These are phyloP conservation scores for Fusarium sulawesiense DNA, from an alignment of 2,329 filamentous ascomycete species.

Conservation along the genomic window DNA sequence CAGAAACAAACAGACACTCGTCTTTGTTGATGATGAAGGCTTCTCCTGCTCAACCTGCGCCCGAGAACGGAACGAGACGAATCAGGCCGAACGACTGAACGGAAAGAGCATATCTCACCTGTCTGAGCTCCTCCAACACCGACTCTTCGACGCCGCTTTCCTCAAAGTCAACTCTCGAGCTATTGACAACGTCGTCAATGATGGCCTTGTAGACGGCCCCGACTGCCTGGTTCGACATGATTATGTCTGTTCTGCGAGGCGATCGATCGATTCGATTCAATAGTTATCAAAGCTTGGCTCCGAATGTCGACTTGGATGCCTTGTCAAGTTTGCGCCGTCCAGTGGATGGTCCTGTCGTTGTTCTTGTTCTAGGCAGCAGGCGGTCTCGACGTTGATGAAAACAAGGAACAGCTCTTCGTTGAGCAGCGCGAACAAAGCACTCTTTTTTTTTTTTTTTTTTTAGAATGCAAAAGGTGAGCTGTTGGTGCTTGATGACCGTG, in stretches of 20 bases:
- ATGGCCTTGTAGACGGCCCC: slow-evolving; percentile 84
- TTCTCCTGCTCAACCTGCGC: slow-evolving; percentile 48
- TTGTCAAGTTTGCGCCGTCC: slow-evolving; percentile 18
- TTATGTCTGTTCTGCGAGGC: slow-evolving; percentile 36
- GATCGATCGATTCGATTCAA: background rate
- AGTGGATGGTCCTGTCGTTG: slow-evolving; percentile 1
- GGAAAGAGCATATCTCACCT: slow-evolving; percentile 69
- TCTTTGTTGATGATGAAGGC: slow-evolving; percentile 10
- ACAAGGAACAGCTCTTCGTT: background rate
- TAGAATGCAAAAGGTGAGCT: slow-evolving; percentile 3
- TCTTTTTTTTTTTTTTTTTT: background rate
- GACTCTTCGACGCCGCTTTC: slow-evolving; percentile 91
- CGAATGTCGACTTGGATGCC: background rate
- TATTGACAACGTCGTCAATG: slow-evolving; percentile 88
- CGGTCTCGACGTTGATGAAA: background rate
- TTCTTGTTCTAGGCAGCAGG: background rate
- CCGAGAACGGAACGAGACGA: slow-evolving; percentile 8
- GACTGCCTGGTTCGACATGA: slow-evolving; percentile 70
- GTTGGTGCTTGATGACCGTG: slow-evolving; percentile 22
- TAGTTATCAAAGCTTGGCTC: background rate
- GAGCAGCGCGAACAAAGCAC: background rate
- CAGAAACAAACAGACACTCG: slow-evolving; percentile 25
- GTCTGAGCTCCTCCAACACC: slow-evolving; percentile 86
- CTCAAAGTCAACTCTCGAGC: slow-evolving; percentile 94
- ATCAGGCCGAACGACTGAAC: background rate